These are phyloP conservation scores for Vanilla planifolia DNA, from an alignment of 106 monocot species.

Conservation along the genomic window DNA sequence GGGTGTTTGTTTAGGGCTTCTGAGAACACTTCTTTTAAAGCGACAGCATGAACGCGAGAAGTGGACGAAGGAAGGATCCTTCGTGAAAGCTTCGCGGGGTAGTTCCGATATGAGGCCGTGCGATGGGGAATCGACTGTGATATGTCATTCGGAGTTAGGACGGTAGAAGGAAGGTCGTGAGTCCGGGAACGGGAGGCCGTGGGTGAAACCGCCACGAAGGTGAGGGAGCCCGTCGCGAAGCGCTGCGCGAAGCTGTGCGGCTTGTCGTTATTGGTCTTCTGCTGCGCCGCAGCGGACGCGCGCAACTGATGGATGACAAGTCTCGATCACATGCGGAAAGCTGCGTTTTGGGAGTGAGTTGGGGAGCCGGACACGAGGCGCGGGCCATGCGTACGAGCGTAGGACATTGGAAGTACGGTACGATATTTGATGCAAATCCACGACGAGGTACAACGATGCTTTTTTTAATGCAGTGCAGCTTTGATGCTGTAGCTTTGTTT, in stretches of 20 bases:
- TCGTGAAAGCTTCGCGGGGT: constrained; percentile 1
- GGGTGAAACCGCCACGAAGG: constrained; percentile 2
- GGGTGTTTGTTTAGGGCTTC: too few species aligned
- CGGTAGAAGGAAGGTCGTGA: not conserved
- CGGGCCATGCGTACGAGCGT: too few species aligned
- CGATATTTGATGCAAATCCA: too few species aligned
- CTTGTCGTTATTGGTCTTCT: not conserved
- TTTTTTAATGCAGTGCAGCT: too few species aligned
- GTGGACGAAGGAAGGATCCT: not conserved
- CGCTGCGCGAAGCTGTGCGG: not conserved
- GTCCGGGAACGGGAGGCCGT: not conserved
- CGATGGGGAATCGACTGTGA: not conserved
- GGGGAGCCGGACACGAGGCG: too few species aligned
- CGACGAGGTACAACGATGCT: too few species aligned
- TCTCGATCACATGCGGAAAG: too few species aligned
- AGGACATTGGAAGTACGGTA: too few species aligned
- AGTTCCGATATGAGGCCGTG: not conserved
- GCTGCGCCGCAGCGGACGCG: not conserved
- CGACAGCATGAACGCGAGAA: too few species aligned
- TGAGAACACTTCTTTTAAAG: too few species aligned
- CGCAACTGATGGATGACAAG: not conserved
- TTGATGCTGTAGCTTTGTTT: too few species aligned
- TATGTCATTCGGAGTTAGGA: not conserved
- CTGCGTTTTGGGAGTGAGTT: too few species aligned
- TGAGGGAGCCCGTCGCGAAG: not conserved